Evolutionary conservation across 2,329 filamentous ascomycete genomes (phyloP), one percentile per base, ranked within the genome.

Genomic region (Ophiostoma ips): DNA sequence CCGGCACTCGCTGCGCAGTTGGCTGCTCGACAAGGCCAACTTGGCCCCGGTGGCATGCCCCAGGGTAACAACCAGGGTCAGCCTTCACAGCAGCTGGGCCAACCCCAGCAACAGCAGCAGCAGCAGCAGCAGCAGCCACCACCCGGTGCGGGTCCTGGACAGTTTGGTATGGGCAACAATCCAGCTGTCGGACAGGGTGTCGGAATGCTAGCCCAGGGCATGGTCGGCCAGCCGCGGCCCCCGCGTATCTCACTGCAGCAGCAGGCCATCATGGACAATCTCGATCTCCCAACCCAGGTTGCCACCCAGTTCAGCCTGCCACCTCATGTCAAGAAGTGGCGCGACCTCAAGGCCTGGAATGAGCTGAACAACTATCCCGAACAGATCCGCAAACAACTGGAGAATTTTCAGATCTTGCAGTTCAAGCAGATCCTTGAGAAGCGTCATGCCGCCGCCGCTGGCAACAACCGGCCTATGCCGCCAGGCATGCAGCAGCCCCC

Each of bases 261-360:
- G 7, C 62, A 66, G 46, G 52, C 56, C 1, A 59, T 68, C 52
- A 73, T 75, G 68, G 71, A 75, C 52, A 63, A 56, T 10, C 68
- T 75, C 68, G 71, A 75, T 11, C 53, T 76, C 1, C 71, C 70
- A 1, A 55, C 58, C 2, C 59, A 62, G 13, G 56, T 71, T 5
- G 53, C 67, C 13, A 57, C 62, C 13, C 50, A 57, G 10, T 55
- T 63, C 2, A 57, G 47, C 18, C 51, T 71, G 3, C 68, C 70
- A 2, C 57, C 62, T 0, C 68, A 73, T 0, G 57, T 71, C 5
- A 72, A 71, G 59, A 75, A 70, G 54, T 75, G 72, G 72, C 61
- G 62, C 15, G 69, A 72, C 3, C 59, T 75, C 11, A 71, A 69
- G 56, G 51, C 56, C 2, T 73, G 68, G 66, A 55, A 71, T 4